A percentile compares a stretch with the other conserved stretches of the same genome.
These are phyloP conservation scores for Pseudoneurospora amorphoporcata DNA, from an alignment of 495 filamentous ascomycete species.

Conservation along the genomic window DNA sequence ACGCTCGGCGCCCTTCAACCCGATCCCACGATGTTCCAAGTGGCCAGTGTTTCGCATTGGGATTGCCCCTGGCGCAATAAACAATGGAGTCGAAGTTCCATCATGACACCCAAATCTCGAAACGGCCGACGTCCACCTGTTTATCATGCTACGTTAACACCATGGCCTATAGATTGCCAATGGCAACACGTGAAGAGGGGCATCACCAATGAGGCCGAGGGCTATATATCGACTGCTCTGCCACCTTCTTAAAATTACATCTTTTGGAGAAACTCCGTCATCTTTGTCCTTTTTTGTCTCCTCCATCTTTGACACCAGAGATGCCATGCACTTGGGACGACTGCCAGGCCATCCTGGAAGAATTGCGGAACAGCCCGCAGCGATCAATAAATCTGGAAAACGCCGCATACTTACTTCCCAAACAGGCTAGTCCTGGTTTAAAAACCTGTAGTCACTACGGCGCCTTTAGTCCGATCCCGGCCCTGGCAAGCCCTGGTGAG, in stretches of 20 bases:
- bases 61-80: background rate
- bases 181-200: background rate
- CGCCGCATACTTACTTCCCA: background rate
- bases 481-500: background rate
- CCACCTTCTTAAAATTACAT: background rate
- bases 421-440: background rate
- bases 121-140: background rate
- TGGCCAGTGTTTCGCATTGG: background rate
- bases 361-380: background rate
- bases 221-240: background rate
- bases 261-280: background rate
- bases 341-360: background rate
- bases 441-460: background rate
- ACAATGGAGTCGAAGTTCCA: background rate
- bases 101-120: background rate
- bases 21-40: background rate
- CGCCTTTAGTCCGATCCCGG: background rate
- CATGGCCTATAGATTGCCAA: background rate
- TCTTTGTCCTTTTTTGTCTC: background rate
- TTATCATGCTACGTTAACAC: background rate
- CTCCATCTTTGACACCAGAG: background rate
- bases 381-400: background rate
- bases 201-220: background rate
- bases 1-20: background rate
- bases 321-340: background rate